Conservation (phyloP, 768 basidiomycete species). For the Boletellus ananiceps region DNA sequence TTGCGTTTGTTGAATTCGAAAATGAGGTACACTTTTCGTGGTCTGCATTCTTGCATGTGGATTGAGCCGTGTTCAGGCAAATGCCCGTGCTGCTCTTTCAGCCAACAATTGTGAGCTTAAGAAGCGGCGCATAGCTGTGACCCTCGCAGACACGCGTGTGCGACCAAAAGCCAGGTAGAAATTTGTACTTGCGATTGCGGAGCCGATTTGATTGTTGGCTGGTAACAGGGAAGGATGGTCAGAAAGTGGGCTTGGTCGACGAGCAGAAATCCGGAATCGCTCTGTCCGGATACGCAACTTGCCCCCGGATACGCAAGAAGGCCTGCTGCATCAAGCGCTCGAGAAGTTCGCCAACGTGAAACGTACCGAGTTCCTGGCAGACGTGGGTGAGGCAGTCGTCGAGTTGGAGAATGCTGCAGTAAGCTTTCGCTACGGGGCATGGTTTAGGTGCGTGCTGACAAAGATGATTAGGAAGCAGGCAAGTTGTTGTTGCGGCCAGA, state of each 20-base stretch:
- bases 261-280: conserved; percentile 57
- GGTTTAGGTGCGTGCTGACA: background rate
- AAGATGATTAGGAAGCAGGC: conserved; percentile 66
- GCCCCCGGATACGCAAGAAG: conserved; percentile 79
- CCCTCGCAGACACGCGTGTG: conserved; percentile 71
- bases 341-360: conserved; percentile 71
- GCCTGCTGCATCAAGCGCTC: conserved; percentile 81
- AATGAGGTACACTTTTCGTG: conserved; percentile 50
- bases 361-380: conserved; percentile 70
- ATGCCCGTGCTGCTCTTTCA: conserved; percentile 64
- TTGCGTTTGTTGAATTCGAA: conserved; percentile 90
- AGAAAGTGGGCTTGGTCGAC: conserved; percentile 55
- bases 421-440: conserved; percentile 21
- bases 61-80: conserved; percentile 43
- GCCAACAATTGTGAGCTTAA: conserved; percentile 88
- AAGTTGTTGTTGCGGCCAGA: conserved; percentile 68
- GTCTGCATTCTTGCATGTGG: background rate
- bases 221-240: conserved; percentile 35
- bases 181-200: background rate
- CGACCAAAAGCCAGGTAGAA: conserved; percentile 50
- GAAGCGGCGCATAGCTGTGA: conserved; percentile 86
- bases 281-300: conserved; percentile 76
- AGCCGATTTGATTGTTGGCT: background rate
- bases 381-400: conserved; percentile 55
- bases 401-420: conserved; percentile 67